A percentile compares a stretch with the other conserved stretches of the same genome.
Evolutionary conservation across 179 eudicot species (phyloP).

Genomic region (Silene vulgaris): DNA sequence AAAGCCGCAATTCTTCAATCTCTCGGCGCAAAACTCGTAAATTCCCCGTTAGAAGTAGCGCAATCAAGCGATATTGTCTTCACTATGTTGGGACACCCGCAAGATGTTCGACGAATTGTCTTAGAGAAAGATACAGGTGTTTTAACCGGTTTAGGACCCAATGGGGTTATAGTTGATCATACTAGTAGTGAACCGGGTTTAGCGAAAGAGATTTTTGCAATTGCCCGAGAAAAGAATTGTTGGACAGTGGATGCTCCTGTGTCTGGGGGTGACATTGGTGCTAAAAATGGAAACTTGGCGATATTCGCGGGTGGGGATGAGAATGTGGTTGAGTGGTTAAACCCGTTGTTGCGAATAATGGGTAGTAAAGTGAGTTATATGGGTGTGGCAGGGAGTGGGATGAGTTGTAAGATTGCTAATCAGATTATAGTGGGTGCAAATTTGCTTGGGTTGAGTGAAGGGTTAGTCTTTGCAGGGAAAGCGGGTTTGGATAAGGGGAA

Average conservation of each 20-base stretch:
- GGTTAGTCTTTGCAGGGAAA: slow-evolving; percentile 66
- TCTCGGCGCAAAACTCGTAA: slow-evolving; percentile 52
- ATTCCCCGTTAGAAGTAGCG: slow-evolving; percentile 46
- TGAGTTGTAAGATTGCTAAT: slow-evolving; percentile 80
- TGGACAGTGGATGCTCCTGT: slow-evolving; percentile 82
- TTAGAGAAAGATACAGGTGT: slow-evolving; percentile 31
- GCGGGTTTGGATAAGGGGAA: slow-evolving; percentile 49
- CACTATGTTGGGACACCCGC: slow-evolving; percentile 88
- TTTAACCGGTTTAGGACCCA: slow-evolving; percentile 38
- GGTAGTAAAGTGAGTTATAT: slow-evolving; percentile 52
- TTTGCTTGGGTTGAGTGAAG: slow-evolving; percentile 79
- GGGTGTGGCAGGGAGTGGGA: slow-evolving; percentile 68
- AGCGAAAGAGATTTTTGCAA: slow-evolving; percentile 35
- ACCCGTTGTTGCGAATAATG: slow-evolving; percentile 53
- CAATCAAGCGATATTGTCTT: slow-evolving; percentile 45
- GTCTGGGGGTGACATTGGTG: slow-evolving; percentile 80
- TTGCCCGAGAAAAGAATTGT: slow-evolving; percentile 38
- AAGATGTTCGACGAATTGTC: slow-evolving; percentile 67
- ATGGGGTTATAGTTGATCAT: slow-evolving; percentile 59
- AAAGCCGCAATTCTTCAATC: slow-evolving; percentile 48
- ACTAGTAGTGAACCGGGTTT: slow-evolving; percentile 57
- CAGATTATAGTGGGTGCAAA: slow-evolving; percentile 77
- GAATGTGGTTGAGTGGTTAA: slow-evolving; percentile 51
- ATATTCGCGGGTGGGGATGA: slow-evolving; percentile 67
- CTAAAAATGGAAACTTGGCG: slow-evolving; percentile 61